A percentile compares a stretch with the other conserved stretches of the same genome.
Evolutionary conservation across 1,284 basidiomycete genomes (phyloP).

Genomic region (Papiliotrema laurentii): DNA sequence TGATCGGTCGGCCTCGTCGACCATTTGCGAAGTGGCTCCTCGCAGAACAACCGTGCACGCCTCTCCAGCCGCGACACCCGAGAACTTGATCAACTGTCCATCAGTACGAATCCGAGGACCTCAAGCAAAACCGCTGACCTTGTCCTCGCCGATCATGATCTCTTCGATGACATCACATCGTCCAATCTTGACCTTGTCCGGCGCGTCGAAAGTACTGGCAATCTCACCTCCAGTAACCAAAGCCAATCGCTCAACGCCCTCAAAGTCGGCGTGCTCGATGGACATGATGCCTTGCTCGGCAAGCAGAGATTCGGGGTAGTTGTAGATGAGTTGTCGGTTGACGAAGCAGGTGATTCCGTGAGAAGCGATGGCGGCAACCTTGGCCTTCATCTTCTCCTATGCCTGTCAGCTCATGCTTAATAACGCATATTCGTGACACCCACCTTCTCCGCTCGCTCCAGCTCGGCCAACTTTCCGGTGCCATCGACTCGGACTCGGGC

Average conservation of each 20-base stretch:
- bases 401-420: not conserved
- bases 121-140: slow-evolving; percentile 54
- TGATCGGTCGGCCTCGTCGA: slow-evolving; percentile 97
- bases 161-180: slow-evolving; percentile 94
- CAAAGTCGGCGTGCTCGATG: slow-evolving; percentile 99
- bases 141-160: slow-evolving; percentile 99
- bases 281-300: slow-evolving; percentile 91
- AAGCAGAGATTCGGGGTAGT: slow-evolving; percentile 94
- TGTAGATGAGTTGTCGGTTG: slow-evolving; percentile 98
- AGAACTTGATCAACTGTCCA: slow-evolving; percentile 91
- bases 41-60: slow-evolving; percentile 98
- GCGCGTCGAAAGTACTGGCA: slow-evolving; percentile 88
- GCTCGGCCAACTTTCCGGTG: slow-evolving; percentile 93
- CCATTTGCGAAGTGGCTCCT: slow-evolving; percentile 96
- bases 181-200: slow-evolving; percentile 90
- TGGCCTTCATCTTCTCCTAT: slow-evolving; percentile 99
- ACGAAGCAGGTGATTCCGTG: slow-evolving; percentile 98
- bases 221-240: slow-evolving; percentile 98
- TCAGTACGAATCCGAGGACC: not conserved
- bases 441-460: slow-evolving; percentile 89
- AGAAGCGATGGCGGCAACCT: slow-evolving; percentile 88
- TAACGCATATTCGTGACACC: slow-evolving; percentile 11
- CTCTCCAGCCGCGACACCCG: slow-evolving; percentile 93
- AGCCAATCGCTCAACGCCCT: slow-evolving; percentile 93
- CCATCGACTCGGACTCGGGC: slow-evolving; percentile 93